Evolutionary conservation across 805 yeast species (phyloP).

Genomic region (Saturnispora gosingensis): DNA sequence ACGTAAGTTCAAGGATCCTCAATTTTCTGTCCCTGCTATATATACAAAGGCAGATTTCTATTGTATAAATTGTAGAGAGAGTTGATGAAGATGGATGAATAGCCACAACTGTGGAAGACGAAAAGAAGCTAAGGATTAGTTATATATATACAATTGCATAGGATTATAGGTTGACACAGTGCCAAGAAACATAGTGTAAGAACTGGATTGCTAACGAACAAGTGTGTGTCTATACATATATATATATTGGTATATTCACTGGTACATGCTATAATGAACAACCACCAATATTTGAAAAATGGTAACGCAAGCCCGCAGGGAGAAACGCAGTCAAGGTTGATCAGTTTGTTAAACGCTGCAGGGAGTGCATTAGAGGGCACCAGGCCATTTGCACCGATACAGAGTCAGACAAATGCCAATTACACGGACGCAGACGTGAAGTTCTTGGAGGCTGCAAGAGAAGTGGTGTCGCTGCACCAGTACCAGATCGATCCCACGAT

Average conservation of each 20-base stretch:
- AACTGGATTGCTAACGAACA: not conserved
- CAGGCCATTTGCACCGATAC: not conserved
- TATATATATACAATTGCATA: not conserved
- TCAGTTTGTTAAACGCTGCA: not conserved
- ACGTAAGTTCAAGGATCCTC: not conserved
- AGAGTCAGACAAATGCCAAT: not conserved
- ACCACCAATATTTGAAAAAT: not conserved
- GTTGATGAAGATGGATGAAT: not conserved
- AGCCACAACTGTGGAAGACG: not conserved
- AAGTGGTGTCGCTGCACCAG: slow-evolving; percentile 39
- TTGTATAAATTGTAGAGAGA: not conserved
- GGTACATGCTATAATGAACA: not conserved
- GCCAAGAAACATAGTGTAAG: not conserved
- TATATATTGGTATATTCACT: not conserved
- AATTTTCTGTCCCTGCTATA: not conserved
- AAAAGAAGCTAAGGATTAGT: not conserved
- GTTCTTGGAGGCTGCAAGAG: slow-evolving; percentile 51
- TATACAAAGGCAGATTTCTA: not conserved
- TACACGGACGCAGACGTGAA: slow-evolving; percentile 40
- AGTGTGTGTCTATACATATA: not conserved
- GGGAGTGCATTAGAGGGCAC: not conserved
- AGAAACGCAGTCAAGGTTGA: not conserved
- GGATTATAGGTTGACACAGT: not conserved
- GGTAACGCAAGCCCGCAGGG: not conserved
- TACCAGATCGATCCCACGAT: slow-evolving; percentile 54